phyloP scores from a whole-genome alignment of 305 asterid genomes.

The Fraxinus sp. region DNA sequence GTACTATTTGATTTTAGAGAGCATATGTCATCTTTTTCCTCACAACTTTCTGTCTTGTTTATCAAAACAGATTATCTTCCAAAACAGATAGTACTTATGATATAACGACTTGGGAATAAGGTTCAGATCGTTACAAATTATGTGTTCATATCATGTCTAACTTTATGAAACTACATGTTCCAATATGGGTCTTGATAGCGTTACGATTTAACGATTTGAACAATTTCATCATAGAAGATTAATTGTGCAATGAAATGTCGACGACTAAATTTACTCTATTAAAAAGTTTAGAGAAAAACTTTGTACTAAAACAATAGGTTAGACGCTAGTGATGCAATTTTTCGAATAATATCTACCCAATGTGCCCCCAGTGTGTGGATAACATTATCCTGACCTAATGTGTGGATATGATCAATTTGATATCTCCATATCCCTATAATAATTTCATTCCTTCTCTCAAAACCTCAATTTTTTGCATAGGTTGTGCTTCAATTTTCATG shows the following conservation, averaged over 20 bases:
- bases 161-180: not conserved
- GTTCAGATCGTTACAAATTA: not conserved
- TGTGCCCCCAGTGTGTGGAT: not conserved
- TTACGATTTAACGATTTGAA: not conserved
- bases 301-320: not conserved
- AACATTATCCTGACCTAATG: not conserved
- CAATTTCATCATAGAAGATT: not conserved
- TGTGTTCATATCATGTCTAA: not conserved
- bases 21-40: not conserved
- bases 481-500: constrained; percentile 30
- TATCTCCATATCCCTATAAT: not conserved
- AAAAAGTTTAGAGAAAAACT: not conserved
- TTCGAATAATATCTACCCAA: not conserved
- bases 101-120: not conserved
- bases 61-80: not conserved
- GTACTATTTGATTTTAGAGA: not conserved
- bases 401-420: not conserved
- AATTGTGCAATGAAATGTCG: not conserved
- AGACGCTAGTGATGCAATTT: not conserved
- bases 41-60: not conserved
- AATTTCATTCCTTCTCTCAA: not conserved
- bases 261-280: not conserved
- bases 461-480: not conserved
- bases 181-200: not conserved
- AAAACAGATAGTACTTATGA: not conserved